Base-by-base conservation (phyloP, 148 eudicot species). In the Persicaria maculosa region DNA sequence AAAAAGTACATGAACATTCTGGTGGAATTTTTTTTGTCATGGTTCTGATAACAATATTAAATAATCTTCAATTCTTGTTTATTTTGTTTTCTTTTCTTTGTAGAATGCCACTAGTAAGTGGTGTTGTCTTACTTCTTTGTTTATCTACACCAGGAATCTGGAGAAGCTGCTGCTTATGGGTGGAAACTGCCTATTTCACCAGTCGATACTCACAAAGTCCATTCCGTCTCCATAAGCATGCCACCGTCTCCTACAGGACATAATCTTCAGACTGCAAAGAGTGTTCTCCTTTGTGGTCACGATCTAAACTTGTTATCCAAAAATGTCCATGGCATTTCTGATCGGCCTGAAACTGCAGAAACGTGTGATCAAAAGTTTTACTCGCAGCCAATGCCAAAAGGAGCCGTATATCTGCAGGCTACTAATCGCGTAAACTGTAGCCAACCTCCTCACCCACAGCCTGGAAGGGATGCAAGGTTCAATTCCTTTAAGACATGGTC, bases 401-500 rank as follows among this genome's bases (percentile, higher is more conserved):
- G 79, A 61, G 43, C 79, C 48, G 22, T 62, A 74, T 70, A 62
- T 19, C 55, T 59, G 52, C 89, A 80, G 65, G 75, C 80, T 50
- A 78, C 72, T 61, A 65, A 79, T 22, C 72, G 16, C 58, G 68
- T 25, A 6, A 80, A 79, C 54, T 77, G 78, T 61, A 78, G 78
- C 7, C 75, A 71, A 43, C 72, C 36, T 9, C 40, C 73, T 45
- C 53, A 47, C 14, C 36, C 50, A 71, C 50, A 71, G 31, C 53
- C 6, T 71, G 72, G 84, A 36, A 84, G 76, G 77, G 98, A 91
- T 72, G 77, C 80, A 15, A 77, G 88, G 77, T 94, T 77, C 46
- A 88, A 94, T 77, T 87, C 97, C 20, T 94, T 91, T 79, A 94
- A 88, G 74, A 94, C 98, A n/a, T 86, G 93, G 91, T 90, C 93